Base-by-base conservation (phyloP, 176 grass and related monocot genomes). In the Oryza glumipatula region DNA sequence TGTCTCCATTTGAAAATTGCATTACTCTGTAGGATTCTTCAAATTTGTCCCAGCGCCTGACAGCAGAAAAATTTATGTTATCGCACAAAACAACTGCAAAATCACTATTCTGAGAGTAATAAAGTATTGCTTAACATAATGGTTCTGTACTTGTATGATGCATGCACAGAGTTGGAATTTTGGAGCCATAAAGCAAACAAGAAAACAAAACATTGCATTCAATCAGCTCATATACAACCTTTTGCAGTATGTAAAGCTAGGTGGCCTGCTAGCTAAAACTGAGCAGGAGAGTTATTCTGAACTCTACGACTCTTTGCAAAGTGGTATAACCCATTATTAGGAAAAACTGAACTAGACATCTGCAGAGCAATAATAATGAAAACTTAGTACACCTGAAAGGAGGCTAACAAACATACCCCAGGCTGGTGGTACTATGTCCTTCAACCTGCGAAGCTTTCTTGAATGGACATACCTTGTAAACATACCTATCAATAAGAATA, bases 11-110 rank as follows among this genome's bases (percentile, higher is more conserved):
- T 41, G 91, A 84, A 72, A 99, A 99, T 73, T 74, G 70, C 96
- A 99, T 89, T 68, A 92, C n/a, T 80, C 93, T 86, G 70, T 96
- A 92, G 0, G 91, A 94, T 61, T 99, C 93, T 60, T 96, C 96
- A 83, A 99, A 99, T 77, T 96, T 99, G 67, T 96, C 96, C 96
- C 96, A 99, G 10, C 81, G 86, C 88, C 96, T 96, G 72, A 79
- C 32, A 17, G 23, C 22, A 88, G n/a, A 85, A 89, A 79, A 78
- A n/a, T 70, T 61, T 11, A 66, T 65, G 65, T 68, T 49, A 83
- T 28, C 15, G 0, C 3, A 26, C 30, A 74, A 78, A 12, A 70
- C 77, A 45, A 77, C 43, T 44, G 47, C 73, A 85, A 22, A 22
- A 32, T 16, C 39, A 32, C 22, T 47, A 41, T 64, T 63, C 65